Evolutionary conservation across 352 stramenopile species (phyloP).

Genomic region (Elongisporangium senticosum): DNA sequence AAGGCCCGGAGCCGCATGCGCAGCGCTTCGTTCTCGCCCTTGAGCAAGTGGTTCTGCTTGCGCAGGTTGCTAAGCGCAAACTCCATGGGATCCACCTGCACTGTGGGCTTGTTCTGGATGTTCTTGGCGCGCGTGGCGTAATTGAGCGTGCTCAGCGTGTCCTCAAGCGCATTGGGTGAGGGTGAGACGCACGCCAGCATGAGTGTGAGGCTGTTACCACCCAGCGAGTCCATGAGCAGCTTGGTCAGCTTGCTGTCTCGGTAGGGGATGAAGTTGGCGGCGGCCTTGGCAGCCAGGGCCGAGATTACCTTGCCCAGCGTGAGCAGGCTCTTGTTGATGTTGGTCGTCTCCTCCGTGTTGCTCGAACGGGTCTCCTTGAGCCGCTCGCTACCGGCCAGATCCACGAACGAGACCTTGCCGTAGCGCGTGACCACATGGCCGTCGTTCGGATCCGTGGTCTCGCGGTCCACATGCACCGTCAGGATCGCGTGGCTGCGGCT

Average conservation of each 20-base stretch:
- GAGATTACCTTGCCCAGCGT: conserved; percentile 85
- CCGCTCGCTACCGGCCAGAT: conserved; percentile 69
- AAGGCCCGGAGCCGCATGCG: conserved; percentile 38
- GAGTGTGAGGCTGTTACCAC: conserved; percentile 73
- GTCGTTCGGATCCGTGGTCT: conserved; percentile 40
- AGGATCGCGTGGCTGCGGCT: conserved; percentile 76
- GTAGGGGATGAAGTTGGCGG: conserved; percentile 65
- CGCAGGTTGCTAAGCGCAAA: conserved; percentile 51
- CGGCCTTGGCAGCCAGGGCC: conserved; percentile 44
- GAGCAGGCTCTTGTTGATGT: conserved; percentile 82
- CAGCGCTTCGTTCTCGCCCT: conserved; percentile 52
- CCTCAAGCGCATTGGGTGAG: conserved; percentile 43
- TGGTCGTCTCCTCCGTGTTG: conserved; percentile 72
- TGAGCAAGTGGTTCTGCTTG: conserved; percentile 57
- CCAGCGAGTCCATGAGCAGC: conserved; percentile 79
- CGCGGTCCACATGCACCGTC: conserved; percentile 64
- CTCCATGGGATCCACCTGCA: conserved; percentile 65
- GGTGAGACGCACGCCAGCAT: conserved; percentile 84
- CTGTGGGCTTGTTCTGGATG: conserved; percentile 75
- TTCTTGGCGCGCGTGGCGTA: conserved; percentile 83
- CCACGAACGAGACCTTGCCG: conserved; percentile 80
- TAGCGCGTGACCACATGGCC: conserved; percentile 47
- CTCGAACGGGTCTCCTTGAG: conserved; percentile 69
- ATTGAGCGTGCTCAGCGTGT: conserved; percentile 82
- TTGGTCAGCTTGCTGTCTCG: conserved; percentile 85